Conservation (phyloP, 345 rosid species). For the Populus tremula region DNA sequence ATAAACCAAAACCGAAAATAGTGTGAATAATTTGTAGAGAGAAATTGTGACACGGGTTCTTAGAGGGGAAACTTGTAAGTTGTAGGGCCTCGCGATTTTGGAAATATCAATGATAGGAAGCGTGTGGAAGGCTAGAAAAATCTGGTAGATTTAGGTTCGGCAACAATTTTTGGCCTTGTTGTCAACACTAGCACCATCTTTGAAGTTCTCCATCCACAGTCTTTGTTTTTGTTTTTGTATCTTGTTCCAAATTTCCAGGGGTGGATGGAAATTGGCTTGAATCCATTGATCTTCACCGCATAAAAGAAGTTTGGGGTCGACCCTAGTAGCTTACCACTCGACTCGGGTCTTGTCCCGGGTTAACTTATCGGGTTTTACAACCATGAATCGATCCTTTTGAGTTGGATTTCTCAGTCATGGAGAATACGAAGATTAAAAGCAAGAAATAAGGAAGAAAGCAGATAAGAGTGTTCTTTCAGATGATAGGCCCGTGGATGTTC, state of each 20-base stretch:
- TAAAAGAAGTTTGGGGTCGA: too few species aligned
- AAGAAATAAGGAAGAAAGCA: too few species aligned
- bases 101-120: not conserved
- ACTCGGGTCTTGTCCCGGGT: too few species aligned
- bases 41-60: not conserved
- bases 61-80: slow-evolving; percentile 9
- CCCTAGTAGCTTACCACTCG: too few species aligned
- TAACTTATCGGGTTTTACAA: too few species aligned
- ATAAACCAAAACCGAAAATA: too few species aligned
- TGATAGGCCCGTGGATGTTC: too few species aligned
- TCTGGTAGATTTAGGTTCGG: slow-evolving; percentile 6
- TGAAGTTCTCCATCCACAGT: not conserved
- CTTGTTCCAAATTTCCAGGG: not conserved
- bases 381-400: too few species aligned
- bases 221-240: not conserved
- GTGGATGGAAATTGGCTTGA: not conserved
- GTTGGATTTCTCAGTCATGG: too few species aligned
- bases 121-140: not conserved
- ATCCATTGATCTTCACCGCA: too few species aligned
- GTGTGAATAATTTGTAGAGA: not conserved
- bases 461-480: too few species aligned
- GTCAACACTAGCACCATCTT: not conserved
- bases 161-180: slow-evolving; percentile 15
- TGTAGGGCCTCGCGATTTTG: slow-evolving; percentile 15
- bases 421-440: too few species aligned